Percentiles rank a stretch among this genome's conserved stretches.
phyloP scores from a whole-genome alignment of 805 yeast species.

The Myxozyma kluyveri region DNA sequence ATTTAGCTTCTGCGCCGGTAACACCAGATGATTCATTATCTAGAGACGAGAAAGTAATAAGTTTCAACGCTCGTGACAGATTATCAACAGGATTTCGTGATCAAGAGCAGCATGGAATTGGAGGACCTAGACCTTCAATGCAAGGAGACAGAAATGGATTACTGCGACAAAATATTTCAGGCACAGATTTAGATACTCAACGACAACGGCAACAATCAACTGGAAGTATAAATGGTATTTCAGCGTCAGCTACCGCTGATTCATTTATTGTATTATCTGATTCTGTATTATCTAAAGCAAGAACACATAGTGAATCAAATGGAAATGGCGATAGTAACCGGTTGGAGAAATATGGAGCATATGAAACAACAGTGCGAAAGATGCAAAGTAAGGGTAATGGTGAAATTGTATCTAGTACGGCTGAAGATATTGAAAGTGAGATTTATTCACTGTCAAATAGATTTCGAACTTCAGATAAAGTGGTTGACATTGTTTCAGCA shows the following conservation, averaged over 20 bases:
- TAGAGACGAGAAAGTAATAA: neutral
- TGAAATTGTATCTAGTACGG: neutral
- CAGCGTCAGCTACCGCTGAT: neutral
- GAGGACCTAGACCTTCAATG: constrained; percentile 1
- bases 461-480: constrained; percentile 12
- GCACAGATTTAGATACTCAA: neutral
- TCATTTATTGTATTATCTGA: constrained; percentile 1
- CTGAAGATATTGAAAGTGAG: constrained; percentile 1
- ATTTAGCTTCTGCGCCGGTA: constrained; percentile 10
- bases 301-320: constrained; percentile 1
- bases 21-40: neutral
- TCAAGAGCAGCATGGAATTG: constrained; percentile 11
- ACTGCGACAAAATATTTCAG: neutral
- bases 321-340: neutral
- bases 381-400: constrained; percentile 1
- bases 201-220: neutral
- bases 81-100: neutral
- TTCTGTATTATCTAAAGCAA: constrained; percentile 8
- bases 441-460: constrained; percentile 12
- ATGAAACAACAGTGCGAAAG: constrained; percentile 15
- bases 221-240: too few relatives aligned
- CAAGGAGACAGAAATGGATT: too few relatives aligned
- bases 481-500: constrained; percentile 56
- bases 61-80: neutral
- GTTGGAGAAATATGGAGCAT: neutral